Percentiles rank a stretch among this genome's conserved stretches.
Evolutionary conservation across 768 basidiomycete genomes (phyloP).

Genomic region (Leccinum truebloodii): DNA sequence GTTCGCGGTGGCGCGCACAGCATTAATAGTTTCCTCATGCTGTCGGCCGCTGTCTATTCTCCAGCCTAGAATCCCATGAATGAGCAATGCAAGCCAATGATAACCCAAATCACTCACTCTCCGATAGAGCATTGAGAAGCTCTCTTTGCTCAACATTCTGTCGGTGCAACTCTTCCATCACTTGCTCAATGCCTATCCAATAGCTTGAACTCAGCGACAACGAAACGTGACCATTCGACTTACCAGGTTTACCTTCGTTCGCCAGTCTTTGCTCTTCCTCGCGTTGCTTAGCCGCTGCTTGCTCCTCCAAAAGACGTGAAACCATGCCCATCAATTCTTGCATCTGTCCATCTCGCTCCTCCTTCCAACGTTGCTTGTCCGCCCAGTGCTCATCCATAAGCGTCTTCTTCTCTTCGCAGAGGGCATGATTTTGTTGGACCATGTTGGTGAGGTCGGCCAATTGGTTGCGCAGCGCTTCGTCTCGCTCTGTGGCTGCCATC

Average conservation of each 20-base stretch:
- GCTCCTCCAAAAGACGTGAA: slow-evolving; percentile 54
- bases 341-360: slow-evolving; percentile 57
- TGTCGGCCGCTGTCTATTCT: slow-evolving; percentile 63
- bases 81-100: slow-evolving; percentile 9
- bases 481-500: slow-evolving; percentile 38
- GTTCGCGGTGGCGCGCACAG: slow-evolving; percentile 68
- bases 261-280: slow-evolving; percentile 55
- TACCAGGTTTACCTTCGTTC: slow-evolving; percentile 59
- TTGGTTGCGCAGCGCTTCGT: slow-evolving; percentile 60
- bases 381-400: slow-evolving; percentile 55
- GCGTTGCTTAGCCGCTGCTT: slow-evolving; percentile 50
- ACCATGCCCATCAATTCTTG: slow-evolving; percentile 64
- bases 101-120: slow-evolving; percentile 44
- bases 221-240: slow-evolving; percentile 20
- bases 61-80: slow-evolving; percentile 50
- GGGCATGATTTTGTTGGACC: slow-evolving; percentile 65
- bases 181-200: slow-evolving; percentile 53
- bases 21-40: slow-evolving; percentile 65
- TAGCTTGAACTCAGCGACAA: slow-evolving; percentile 9
- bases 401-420: slow-evolving; percentile 58
- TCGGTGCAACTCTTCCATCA: slow-evolving; percentile 57
- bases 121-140: slow-evolving; percentile 52
- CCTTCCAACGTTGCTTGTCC: slow-evolving; percentile 59
- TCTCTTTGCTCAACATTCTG: slow-evolving; percentile 64
- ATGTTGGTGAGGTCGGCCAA: slow-evolving; percentile 72